A percentile compares a stretch with the other conserved stretches of the same genome.
These are phyloP conservation scores for Plasmodium ovale DNA, from an alignment of 169 alveolate species.

Conservation along the genomic window DNA sequence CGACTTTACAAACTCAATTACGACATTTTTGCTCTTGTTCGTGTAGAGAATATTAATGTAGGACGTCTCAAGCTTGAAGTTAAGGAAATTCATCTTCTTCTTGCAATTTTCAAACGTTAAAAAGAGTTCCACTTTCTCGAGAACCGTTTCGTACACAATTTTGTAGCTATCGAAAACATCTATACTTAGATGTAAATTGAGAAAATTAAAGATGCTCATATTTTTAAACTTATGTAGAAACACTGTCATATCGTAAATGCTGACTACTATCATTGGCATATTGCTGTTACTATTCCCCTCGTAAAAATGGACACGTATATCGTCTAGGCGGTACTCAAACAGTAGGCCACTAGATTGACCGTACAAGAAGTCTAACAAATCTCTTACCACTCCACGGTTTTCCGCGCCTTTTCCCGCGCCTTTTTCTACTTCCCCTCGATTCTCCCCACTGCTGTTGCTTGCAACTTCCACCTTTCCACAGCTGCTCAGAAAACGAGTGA, in stretches of 20 bases:
- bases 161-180: slow-evolving; percentile 58
- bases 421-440: not conserved
- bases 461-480: not conserved
- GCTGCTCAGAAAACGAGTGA: slow-evolving; percentile 22
- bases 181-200: slow-evolving; percentile 22
- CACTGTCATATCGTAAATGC: slow-evolving; percentile 22
- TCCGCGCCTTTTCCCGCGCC: not conserved
- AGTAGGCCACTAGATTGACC: not conserved
- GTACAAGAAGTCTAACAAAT: slow-evolving; percentile 21
- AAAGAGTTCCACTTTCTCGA: slow-evolving; percentile 41
- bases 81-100: slow-evolving; percentile 19
- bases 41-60: slow-evolving; percentile 43
- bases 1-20: slow-evolving; percentile 1
- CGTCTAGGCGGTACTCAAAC: slow-evolving; percentile 38
- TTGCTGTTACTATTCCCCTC: slow-evolving; percentile 42
- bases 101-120: slow-evolving; percentile 35
- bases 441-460: not conserved
- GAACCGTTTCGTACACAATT: slow-evolving; percentile 23
- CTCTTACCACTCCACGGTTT: not conserved
- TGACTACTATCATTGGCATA: slow-evolving; percentile 38
- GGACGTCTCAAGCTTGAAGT: slow-evolving; percentile 52
- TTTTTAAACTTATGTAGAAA: slow-evolving; percentile 15
- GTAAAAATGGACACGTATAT: slow-evolving; percentile 28
- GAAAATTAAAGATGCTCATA: slow-evolving; percentile 29
- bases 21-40: slow-evolving; percentile 37